These are phyloP conservation scores for Coemansia sp. DNA, from an alignment of 192 early-diverging fungal genomes.

Conservation along the genomic window DNA sequence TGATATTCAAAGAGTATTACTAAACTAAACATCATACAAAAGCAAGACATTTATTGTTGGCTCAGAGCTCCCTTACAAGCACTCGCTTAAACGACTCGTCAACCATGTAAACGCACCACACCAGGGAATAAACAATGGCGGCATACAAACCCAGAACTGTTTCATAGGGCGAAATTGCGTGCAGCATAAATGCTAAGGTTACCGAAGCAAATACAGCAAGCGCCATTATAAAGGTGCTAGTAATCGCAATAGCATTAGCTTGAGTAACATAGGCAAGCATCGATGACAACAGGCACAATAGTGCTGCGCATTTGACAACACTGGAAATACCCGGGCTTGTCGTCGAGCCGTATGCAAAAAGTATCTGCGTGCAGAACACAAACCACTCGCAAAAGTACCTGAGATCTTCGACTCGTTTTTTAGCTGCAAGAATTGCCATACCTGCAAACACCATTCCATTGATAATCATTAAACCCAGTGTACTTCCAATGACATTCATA, in stretches of 20 bases:
- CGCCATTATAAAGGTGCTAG: not conserved
- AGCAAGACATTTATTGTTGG: not conserved
- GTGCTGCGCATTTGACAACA: not conserved
- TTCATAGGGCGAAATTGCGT: constrained; percentile 1
- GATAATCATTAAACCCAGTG: not conserved
- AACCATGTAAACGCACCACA: not conserved
- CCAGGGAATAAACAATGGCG: not conserved
- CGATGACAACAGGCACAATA: not conserved
- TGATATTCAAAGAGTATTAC: not conserved
- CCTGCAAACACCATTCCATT: not conserved
- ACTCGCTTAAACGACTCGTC: not conserved
- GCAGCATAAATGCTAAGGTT: not conserved
- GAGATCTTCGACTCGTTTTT: not conserved
- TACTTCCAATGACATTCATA: not conserved
- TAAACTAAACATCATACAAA: not conserved
- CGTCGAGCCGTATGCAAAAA: not conserved
- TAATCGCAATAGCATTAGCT: not conserved
- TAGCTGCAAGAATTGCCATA: not conserved
- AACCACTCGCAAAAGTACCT: not conserved
- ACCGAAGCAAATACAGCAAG: not conserved
- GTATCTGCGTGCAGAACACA: not conserved
- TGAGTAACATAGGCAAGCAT: not conserved
- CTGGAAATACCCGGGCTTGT: not conserved
- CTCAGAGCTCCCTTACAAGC: not conserved
- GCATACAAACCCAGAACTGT: not conserved